Evolutionary conservation across 305 asterid species (phyloP).

Genomic region (Fraxinus baroniana): DNA sequence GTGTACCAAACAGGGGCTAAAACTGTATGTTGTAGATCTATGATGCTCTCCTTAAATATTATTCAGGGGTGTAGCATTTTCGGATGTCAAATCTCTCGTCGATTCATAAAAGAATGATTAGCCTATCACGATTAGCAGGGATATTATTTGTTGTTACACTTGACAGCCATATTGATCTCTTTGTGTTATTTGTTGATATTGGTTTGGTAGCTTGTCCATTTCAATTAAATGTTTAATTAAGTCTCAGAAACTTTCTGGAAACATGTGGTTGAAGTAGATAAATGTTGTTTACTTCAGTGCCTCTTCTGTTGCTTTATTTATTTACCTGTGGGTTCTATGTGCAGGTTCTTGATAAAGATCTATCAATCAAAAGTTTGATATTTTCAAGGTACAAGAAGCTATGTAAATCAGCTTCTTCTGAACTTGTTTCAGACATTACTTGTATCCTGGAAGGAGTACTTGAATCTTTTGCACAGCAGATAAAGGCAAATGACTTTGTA

Average conservation of each 20-base stretch:
- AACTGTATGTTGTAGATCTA: background rate
- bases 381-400: slow-evolving; percentile 66
- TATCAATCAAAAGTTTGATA: slow-evolving; percentile 51
- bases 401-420: slow-evolving; percentile 61
- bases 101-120: background rate
- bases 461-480: slow-evolving; percentile 58
- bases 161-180: slow-evolving; percentile 7
- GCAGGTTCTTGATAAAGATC: slow-evolving; percentile 74
- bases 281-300: slow-evolving; percentile 2
- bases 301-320: slow-evolving; percentile 13
- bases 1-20: background rate
- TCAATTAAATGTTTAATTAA: background rate
- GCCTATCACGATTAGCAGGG: slow-evolving; percentile 11
- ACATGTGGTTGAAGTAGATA: slow-evolving; percentile 1
- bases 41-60: slow-evolving; percentile 19
- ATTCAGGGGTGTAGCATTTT: background rate
- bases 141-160: slow-evolving; percentile 13
- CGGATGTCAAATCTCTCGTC: background rate
- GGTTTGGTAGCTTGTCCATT: slow-evolving; percentile 13
- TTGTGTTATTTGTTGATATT: slow-evolving; percentile 9
- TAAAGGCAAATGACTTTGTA: slow-evolving; percentile 42
- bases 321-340: slow-evolving; percentile 28
- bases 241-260: background rate
- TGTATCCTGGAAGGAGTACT: slow-evolving; percentile 60
- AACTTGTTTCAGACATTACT: slow-evolving; percentile 62